phyloP scores from a whole-genome alignment of 1,284 basidiomycete genomes.

The Peniophora sp. region DNA sequence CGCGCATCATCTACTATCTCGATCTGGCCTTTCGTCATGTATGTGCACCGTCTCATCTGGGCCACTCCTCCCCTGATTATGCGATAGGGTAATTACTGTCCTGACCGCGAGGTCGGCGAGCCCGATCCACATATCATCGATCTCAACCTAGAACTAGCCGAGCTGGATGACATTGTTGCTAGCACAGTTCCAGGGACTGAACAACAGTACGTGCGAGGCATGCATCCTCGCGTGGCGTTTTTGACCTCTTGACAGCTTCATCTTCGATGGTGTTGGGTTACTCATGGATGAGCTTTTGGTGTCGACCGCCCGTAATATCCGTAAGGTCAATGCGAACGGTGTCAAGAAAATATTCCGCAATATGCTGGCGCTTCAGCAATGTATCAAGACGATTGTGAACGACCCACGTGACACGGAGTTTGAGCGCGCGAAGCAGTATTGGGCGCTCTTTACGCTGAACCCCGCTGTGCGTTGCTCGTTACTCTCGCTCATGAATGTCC shows the following conservation, averaged over 20 bases:
- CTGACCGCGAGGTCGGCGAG: constrained; percentile 79
- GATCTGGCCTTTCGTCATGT: constrained; percentile 73
- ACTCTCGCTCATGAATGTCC: background rate
- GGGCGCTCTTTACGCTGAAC: constrained; percentile 65
- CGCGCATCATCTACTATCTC: constrained; percentile 79
- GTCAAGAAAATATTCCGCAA: constrained; percentile 88
- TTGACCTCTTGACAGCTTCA: constrained; percentile 45
- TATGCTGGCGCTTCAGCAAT: constrained; percentile 89
- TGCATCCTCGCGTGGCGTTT: background rate
- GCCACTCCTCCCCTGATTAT: background rate
- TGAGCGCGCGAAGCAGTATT: constrained; percentile 73
- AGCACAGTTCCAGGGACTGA: constrained; percentile 56
- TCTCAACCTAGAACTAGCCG: constrained; percentile 75
- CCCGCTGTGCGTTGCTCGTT: constrained; percentile 54
- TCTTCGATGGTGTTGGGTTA: constrained; percentile 82
- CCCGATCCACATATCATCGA: constrained; percentile 89
- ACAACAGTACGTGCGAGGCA: constrained; percentile 44
- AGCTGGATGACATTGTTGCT: constrained; percentile 68
- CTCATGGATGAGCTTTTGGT: constrained; percentile 85
- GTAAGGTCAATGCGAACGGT: constrained; percentile 68
- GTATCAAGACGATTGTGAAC: constrained; percentile 73
- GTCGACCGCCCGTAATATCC: constrained; percentile 65
- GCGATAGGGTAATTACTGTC: constrained; percentile 71
- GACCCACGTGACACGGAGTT: constrained; percentile 62
- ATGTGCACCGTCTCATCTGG: constrained; percentile 13